These are phyloP conservation scores for Ligustrum vulgare DNA, from an alignment of 257 asterid species.

Conservation along the genomic window DNA sequence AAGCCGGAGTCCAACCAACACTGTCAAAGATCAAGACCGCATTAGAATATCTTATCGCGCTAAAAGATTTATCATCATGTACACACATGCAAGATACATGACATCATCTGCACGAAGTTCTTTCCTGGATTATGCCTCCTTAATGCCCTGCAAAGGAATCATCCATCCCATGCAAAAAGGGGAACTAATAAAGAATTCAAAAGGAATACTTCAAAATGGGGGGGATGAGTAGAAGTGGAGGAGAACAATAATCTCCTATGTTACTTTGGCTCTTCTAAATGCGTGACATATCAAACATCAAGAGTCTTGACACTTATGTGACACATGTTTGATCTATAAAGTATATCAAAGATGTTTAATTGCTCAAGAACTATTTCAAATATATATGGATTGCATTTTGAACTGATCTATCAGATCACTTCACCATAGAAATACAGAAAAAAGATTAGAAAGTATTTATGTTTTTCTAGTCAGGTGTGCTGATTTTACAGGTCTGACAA, in stretches of 20 bases:
- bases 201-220: background rate
- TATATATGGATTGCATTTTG: background rate
- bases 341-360: background rate
- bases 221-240: background rate
- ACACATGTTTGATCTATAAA: background rate
- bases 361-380: no score
- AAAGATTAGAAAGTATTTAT: no score
- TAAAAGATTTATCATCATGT: background rate
- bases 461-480: background rate
- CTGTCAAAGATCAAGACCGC: constrained; percentile 50
- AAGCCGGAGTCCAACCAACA: constrained; percentile 92
- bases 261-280: background rate
- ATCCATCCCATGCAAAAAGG: background rate
- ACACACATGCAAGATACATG: background rate
- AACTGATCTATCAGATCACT: background rate
- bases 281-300: background rate
- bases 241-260: background rate
- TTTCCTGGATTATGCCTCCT: background rate
- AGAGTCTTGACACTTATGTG: background rate
- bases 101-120: background rate
- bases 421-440: background rate
- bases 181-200: background rate
- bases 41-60: constrained; percentile 19
- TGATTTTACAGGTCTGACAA: background rate
- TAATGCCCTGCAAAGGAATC: background rate